These are phyloP conservation scores for Neodidymelliopsis sp. DNA, from an alignment of 2,329 filamentous ascomycete genomes.

Conservation along the genomic window DNA sequence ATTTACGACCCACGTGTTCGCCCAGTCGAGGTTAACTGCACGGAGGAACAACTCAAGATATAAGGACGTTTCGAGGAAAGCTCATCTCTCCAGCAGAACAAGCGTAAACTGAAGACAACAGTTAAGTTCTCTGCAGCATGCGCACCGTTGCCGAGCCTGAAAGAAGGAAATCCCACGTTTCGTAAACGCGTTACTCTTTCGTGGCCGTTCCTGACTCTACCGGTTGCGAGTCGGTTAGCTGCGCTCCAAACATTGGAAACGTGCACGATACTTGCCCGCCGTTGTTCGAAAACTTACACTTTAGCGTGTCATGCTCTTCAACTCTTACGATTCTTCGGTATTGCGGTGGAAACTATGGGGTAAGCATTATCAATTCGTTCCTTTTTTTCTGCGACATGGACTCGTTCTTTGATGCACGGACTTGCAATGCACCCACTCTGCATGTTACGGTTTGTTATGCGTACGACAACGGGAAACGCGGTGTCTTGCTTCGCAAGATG, in stretches of 20 bases:
- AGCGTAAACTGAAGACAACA: too few species aligned
- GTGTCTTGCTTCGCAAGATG: conserved; percentile 9
- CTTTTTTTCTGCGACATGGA: conserved; percentile 4
- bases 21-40: neutral
- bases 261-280: conserved; percentile 29
- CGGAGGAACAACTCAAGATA: neutral
- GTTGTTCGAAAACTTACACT: conserved; percentile 18
- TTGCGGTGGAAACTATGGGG: conserved; percentile 24
- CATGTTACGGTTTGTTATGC: conserved; percentile 14
- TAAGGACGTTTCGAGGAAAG: neutral
- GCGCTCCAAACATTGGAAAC: conserved; percentile 15
- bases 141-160: conserved; percentile 1
- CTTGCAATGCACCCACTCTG: conserved; percentile 4
- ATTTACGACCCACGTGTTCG: conserved; percentile 14
- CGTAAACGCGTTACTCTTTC: conserved; percentile 35
- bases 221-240: conserved; percentile 12
- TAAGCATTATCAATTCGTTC: conserved; percentile 17
- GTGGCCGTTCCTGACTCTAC: conserved; percentile 23
- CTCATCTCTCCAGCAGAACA: neutral
- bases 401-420: neutral
- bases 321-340: conserved; percentile 10
- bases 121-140: neutral
- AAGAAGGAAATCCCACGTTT: conserved; percentile 39
- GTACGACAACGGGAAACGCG: conserved; percentile 11
- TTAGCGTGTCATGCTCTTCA: conserved; percentile 35